phyloP scores from a whole-genome alignment of 2,329 filamentous ascomycete genomes.

The Botrytis sinoallii region DNA sequence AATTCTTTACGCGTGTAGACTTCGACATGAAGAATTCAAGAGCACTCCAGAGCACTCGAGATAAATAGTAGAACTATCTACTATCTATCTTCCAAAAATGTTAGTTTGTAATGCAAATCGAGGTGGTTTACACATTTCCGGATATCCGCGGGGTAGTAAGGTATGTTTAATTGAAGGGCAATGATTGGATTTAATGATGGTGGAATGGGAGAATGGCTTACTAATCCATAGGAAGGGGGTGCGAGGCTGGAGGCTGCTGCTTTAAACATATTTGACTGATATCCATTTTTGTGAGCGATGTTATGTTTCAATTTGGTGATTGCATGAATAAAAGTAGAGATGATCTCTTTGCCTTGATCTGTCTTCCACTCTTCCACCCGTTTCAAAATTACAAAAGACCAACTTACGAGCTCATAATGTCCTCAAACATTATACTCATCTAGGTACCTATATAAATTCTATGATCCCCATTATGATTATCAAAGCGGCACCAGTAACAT shows the following conservation, averaged over 20 bases:
- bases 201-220: not conserved
- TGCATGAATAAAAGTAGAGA: not conserved
- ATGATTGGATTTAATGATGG: not conserved
- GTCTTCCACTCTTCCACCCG: not conserved
- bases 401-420: not conserved
- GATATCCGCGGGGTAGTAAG: not conserved
- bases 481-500: accelerated
- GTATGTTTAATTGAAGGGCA: not conserved
- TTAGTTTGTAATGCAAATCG: not conserved
- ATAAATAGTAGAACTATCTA: not conserved
- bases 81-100: not conserved
- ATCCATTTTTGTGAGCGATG: not conserved
- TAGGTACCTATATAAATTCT: not conserved
- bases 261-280: not conserved
- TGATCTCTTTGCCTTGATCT: not conserved
- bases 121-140: slow-evolving; percentile 1
- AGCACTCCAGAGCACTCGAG: not conserved
- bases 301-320: too few species aligned
- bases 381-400: not conserved
- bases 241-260: not conserved
- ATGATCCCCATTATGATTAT: accelerated
- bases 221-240: not conserved
- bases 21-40: not conserved
- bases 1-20: not conserved
- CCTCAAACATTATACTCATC: not conserved